Base-by-base conservation (phyloP, 2,329 filamentous ascomycete genomes). In the Tolypocladium guangdongense region DNA sequence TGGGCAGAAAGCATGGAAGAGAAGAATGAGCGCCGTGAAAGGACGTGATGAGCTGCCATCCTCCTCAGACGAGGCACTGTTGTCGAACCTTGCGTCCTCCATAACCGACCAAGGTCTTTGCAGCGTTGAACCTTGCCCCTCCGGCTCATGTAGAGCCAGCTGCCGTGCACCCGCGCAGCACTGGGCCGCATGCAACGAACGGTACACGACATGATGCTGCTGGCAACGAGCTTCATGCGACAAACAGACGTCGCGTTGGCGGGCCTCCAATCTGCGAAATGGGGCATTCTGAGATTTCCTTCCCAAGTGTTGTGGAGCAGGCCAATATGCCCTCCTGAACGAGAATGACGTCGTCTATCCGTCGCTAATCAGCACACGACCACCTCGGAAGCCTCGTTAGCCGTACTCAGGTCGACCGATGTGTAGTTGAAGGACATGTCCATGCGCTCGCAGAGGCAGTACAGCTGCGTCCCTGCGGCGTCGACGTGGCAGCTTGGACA, bases 401-500 rank as follows among this genome's bases (percentile, higher is more conserved):
- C 1, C 50, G 24, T 50, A 55, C 53, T 30, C n/a, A 55, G 22
- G 2, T 49, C 38, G 8, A 52, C 22, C 7, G 24, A 50, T 4
- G 53, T 20, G 11, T 50, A 39, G 27, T 30, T 49, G n/a, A 32
- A 50, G 18, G 37, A 16, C 39, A 14, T 8, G 41, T 52, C 24
- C 33, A 32, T 20, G 22, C 38, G 37, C 47, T 47, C 20, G 47
- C 53, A 55, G 20, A 41, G n/a, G 39, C 53, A 55, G 35, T 33
- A 50, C 35, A 55, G 18, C 32, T 8, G 39, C 39, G n/a, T 8
- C 16, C 53, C 53, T 2, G 24, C 18, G 12, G 4, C 24, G 11
- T 55, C 50, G n/a, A 55, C 50, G n/a, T 52, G 50, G 18, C 53
- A 55, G 33, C 50, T 52, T 11, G 46, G 50, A 24, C 53, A 55